Evolutionary conservation across 176 grass and related monocot species (phyloP).

Genomic region (Echinochloa phyllopogon): DNA sequence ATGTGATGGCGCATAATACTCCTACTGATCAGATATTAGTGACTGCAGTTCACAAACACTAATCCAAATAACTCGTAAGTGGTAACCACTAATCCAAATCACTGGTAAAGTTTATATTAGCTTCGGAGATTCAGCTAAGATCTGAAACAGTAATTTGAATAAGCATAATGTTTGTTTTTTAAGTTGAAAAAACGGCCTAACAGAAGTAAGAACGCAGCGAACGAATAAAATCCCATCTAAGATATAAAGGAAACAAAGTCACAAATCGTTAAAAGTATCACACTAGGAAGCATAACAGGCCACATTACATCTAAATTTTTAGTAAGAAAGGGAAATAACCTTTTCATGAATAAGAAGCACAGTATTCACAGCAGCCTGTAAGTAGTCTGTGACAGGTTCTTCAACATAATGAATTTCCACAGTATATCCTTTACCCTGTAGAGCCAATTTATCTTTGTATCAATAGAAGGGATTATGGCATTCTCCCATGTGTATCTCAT

Average conservation of each 20-base stretch:
- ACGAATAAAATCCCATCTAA: not conserved
- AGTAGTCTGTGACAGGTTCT: slow-evolving; percentile 91
- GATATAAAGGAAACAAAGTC: slow-evolving; percentile 10
- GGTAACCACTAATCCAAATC: not conserved
- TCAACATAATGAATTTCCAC: slow-evolving; percentile 93
- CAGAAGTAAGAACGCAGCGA: slow-evolving; percentile 6
- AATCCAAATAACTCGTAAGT: not conserved
- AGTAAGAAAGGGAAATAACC: slow-evolving; percentile 45
- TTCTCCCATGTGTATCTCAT: slow-evolving; percentile 9
- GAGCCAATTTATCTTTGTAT: slow-evolving; percentile 23
- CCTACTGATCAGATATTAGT: not conserved
- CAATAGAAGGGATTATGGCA: not conserved
- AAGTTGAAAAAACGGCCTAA: slow-evolving; percentile 15
- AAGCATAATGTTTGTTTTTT: slow-evolving; percentile 28
- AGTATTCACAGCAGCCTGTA: slow-evolving; percentile 72
- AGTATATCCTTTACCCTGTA: slow-evolving; percentile 89
- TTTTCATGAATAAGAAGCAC: slow-evolving; percentile 88
- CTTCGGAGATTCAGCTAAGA: slow-evolving; percentile 16
- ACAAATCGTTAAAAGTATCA: not conserved
- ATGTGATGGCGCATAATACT: slow-evolving; percentile 18
- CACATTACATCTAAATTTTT: slow-evolving; percentile 2
- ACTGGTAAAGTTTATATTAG: slow-evolving; percentile 8
- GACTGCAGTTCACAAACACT: not conserved
- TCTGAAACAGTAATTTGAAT: slow-evolving; percentile 23
- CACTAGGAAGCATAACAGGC: slow-evolving; percentile 30